Base-by-base conservation (phyloP, 257 asterid genomes). In the Solanum neorickii region DNA sequence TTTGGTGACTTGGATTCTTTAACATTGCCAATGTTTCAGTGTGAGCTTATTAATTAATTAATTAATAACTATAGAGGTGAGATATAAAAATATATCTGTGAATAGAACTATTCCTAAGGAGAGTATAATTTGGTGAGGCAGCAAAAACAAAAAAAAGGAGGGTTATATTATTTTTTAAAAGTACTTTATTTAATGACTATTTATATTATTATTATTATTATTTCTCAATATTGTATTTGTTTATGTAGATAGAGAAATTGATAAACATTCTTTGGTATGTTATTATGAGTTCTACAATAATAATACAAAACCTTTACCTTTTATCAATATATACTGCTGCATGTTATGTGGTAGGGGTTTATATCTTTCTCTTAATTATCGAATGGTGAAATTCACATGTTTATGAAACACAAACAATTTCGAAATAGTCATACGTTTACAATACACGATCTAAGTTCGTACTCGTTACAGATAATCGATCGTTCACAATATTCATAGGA, bases 1-100 rank as follows among this genome's bases (percentile, higher is more conserved):
- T 97, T 95, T 78, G 96, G 96, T 41, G 91, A 92, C 87, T 91
- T 89, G 52, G 93, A 88, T 82, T 83, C 94, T 35, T 92, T 94
- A 37, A 89, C 88, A 52, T 91, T 96, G 41, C 89, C 95, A 3
- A 92, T 95, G 87, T 94, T 94, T 41, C 94, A 94, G 15, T 95
- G 92, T 42, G 98, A 91, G 86, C 93, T 94, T 60, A 95, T 66
- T 44, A 72, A 16, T 70, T 72, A 72, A 33, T 29, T 29, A 29
- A 29, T 72, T 29, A 44, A 68, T 84, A 65, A 16, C 21, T 39
- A 12, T 10, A 42, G 78, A 84, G 5, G 41, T 70, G 29, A 62
- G 60, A 62, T 65, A 66, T 66, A 52, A 65, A 41, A 23, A 13
- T 23, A 29, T 85, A 33, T 21, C 70, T 47, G 72, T 85, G 87